Evolutionary conservation across 225 moss, liverwort and hornwort species (phyloP), one percentile per base, ranked within the genome.

Genomic region (Neckera pumila): DNA sequence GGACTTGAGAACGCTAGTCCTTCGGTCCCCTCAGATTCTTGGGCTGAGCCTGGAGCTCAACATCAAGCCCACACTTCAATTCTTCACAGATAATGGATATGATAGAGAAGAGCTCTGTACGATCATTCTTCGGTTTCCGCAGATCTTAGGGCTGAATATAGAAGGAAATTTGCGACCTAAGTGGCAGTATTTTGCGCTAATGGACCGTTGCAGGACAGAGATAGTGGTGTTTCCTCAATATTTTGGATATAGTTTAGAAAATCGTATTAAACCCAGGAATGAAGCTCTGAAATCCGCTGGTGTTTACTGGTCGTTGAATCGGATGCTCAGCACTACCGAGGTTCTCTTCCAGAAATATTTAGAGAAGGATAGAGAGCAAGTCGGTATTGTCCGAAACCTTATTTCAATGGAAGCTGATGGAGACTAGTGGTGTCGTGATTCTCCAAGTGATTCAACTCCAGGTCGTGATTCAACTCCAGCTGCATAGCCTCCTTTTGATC

Each of bases 11-110:
- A 85, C 75, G 12, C 82, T 96, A 22, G 89, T 95, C 30, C 58
- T 92, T 43, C 92, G 94, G 23, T 96, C 94, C 45, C 96, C 96
- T 33, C 95, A 96, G 73, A 89, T 90, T 47, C 88, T 96, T 31
- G 96, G 96, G 71, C 88, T 95, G 33, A 96, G 96, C 88, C 90
- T 96, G 57, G 93, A 96, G 91, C 90, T 92, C n/a, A 96, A 96
- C 90, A 95, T 96, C 84, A 96, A 95, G 90, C 92, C 93, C 30
- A 96, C 94, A 9, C 91, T 95, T 23, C 91, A 87, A 9, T 96
- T 96, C 86, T 92, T 94, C 69, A 86, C 90, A 60, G 87, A 93
- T 43, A 80, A 91, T 22, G 95, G 96, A 31, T 93, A 83, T 47
- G 89, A 87, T 49, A 88, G 77, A 59, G 91, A 94, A 70, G 95